Conservation (phyloP, 2,329 filamentous ascomycete species). For the Arthroderma uncinatum region DNA sequence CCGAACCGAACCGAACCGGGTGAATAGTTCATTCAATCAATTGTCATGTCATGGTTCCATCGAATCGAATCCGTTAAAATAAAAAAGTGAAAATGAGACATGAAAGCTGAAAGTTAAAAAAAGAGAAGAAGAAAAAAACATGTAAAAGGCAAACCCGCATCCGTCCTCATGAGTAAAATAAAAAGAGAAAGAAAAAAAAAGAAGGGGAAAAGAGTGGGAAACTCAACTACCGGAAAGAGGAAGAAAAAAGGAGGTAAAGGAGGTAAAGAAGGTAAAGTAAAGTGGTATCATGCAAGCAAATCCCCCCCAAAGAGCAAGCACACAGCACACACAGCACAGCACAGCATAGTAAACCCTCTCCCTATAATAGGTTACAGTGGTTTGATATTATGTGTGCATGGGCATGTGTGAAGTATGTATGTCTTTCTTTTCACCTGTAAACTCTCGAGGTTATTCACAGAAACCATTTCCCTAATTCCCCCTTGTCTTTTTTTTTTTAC, state of each 20-base stretch:
- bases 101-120: constrained; percentile 15
- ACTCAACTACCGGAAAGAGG: background rate
- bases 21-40: background rate
- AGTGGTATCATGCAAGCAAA: constrained; percentile 5
- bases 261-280: constrained; percentile 4
- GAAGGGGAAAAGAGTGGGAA: constrained; percentile 10
- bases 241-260: background rate
- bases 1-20: background rate
- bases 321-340: background rate
- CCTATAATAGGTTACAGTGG: background rate
- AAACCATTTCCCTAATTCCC: constrained; percentile 1
- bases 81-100: background rate
- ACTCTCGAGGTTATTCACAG: constrained; percentile 3
- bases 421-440: background rate
- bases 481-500: background rate
- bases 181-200: constrained; percentile 16
- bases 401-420: background rate
- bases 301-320: background rate
- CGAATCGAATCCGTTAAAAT: background rate
- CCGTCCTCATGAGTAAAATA: background rate
- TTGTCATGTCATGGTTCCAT: background rate
- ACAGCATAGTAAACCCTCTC: background rate
- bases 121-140: constrained; percentile 22
- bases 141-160: constrained; percentile 5
- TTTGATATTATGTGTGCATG: background rate